These are phyloP conservation scores for Cyclotella kingstonii DNA, from an alignment of 108 stramenopile species.

Conservation along the genomic window DNA sequence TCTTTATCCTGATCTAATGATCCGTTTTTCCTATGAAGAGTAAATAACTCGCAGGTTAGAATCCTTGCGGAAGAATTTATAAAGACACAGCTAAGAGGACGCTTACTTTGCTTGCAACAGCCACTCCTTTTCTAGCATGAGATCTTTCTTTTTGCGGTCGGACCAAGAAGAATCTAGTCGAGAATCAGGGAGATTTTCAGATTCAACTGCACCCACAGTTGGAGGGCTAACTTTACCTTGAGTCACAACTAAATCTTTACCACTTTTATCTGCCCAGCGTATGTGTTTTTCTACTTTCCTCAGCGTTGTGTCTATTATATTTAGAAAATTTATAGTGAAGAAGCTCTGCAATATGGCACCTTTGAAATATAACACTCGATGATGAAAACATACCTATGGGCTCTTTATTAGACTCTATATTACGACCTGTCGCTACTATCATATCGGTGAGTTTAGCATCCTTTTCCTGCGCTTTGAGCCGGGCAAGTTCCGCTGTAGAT, in stretches of 20 bases:
- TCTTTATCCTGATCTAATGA: slow-evolving; percentile 62
- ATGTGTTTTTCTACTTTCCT: slow-evolving; percentile 54
- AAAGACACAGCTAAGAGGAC: background rate
- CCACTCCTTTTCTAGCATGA: slow-evolving; percentile 72
- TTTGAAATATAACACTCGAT: too few species aligned
- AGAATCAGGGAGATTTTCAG: slow-evolving; percentile 10
- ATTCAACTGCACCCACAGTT: slow-evolving; percentile 4
- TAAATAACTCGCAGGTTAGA: background rate
- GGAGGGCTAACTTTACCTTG: slow-evolving; percentile 27
- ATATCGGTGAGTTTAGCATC: slow-evolving; percentile 17
- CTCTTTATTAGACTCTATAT: background rate
- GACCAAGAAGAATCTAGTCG: slow-evolving; percentile 52
- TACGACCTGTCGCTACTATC: background rate
- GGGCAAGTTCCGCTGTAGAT: slow-evolving; percentile 15
- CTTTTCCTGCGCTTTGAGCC: slow-evolving; percentile 11
- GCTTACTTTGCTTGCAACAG: slow-evolving; percentile 73
- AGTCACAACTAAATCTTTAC: slow-evolving; percentile 51
- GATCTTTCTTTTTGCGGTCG: slow-evolving; percentile 65
- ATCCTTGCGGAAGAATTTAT: background rate
- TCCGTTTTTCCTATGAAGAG: slow-evolving; percentile 41
- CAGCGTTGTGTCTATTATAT: background rate
- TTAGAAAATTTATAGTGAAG: background rate
- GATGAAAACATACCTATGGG: too few species aligned
- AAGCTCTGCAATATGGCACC: too few species aligned
- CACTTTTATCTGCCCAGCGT: slow-evolving; percentile 80